Base-by-base conservation (phyloP, 2,329 filamentous ascomycete genomes). In the Leptoxyphium fumago region DNA sequence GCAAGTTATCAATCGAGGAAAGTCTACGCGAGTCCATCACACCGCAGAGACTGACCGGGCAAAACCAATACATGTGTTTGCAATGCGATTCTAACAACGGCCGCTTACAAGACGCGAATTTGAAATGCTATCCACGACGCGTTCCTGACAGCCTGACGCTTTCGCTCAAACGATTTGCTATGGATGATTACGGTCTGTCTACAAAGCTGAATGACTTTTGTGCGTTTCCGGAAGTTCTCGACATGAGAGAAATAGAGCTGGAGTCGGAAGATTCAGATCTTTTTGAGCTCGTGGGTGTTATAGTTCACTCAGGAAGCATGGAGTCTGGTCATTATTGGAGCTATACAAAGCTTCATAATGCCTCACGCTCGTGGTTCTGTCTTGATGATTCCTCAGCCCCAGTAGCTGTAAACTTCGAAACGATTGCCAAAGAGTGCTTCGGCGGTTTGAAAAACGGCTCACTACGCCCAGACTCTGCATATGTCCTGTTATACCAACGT, bases 241-340 rank as follows among this genome's bases (percentile, higher is more conserved):
- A 98, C 58, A 84, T 98, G 77, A 77, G 78, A 6, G 84, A 82
- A 0, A 98, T 94, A 66, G 94, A 85, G 13, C 77, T 93, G n/a
- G 82, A 88, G 38, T 74, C 88, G 55, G 73, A 95, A 29, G 84
- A 79, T 50, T 72, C 84, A 45, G 91, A 98, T 61, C 62, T 84
- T 1, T 98, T 96, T 55, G 86, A 95, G 61, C 73, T 98, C 2
- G 88, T 94, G n/a, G 91, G 91, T 2, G 78, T 98, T 39, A 77
- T 98, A 14, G 86, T 98, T 1, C 91, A 98, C 60, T 82, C 84
- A 11, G 91, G 91, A 13, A 94, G 84, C 2, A 87, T 89, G 10
- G 86, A 95, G 58, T 89, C 86, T 26, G 91, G 91, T 0, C 91
- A 98, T 61, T 98, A 98, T 64, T 96, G 95, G 64, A 96, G 89